Conservation (phyloP, 2,329 filamentous ascomycete species). For the Alternaria ethzedia region DNA sequence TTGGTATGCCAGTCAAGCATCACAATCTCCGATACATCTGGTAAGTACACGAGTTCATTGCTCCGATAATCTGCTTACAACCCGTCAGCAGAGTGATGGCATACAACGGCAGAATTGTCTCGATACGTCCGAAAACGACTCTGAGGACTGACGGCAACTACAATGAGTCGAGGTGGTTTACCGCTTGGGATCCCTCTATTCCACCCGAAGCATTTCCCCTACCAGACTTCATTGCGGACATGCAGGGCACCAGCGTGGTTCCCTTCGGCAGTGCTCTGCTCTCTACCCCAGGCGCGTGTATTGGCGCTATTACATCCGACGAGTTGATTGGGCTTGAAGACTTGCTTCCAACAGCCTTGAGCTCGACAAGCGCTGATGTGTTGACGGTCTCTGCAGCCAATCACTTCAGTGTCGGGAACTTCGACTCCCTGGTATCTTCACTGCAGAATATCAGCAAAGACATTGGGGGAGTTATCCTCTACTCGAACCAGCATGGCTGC, state of each 20-base stretch:
- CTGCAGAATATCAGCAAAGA: neutral
- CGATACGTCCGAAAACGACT: slow-evolving; percentile 74
- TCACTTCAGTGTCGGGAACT: slow-evolving; percentile 50
- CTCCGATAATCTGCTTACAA: neutral
- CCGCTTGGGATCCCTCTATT: slow-evolving; percentile 24
- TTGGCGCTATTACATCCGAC: neutral
- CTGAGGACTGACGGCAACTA: slow-evolving; percentile 73
- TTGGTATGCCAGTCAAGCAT: slow-evolving; percentile 59
- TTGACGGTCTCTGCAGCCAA: neutral
- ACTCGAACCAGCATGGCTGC: slow-evolving; percentile 64
- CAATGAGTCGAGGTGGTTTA: slow-evolving; percentile 50
- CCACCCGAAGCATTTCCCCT: neutral
- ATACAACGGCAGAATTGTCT: slow-evolving; percentile 71
- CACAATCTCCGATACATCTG: slow-evolving; percentile 65
- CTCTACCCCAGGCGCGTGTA: neutral
- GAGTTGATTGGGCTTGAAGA: neutral
- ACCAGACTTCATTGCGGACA: neutral
- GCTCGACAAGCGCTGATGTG: neutral
- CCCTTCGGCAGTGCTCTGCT: neutral
- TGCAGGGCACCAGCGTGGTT: slow-evolving; percentile 66
- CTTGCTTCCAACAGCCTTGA: neutral
- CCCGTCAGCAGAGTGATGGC: slow-evolving; percentile 63
- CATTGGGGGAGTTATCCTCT: slow-evolving; percentile 35
- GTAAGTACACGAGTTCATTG: neutral
- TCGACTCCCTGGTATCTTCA: slow-evolving; percentile 28